Base-by-base conservation (phyloP, 306 rosid species). In the Trifolium fragiferum region DNA sequence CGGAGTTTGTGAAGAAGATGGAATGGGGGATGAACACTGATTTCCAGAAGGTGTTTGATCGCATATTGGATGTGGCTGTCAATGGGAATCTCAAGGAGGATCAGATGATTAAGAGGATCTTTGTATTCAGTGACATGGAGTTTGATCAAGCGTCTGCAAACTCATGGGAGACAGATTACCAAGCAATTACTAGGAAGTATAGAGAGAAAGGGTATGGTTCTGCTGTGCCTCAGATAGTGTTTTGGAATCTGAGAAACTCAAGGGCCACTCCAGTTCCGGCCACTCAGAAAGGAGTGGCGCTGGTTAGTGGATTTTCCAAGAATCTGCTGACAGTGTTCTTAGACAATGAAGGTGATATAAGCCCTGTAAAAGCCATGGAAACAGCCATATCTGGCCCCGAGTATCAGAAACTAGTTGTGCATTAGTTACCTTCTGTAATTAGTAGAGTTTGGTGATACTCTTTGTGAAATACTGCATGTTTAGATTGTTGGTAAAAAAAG, bases 291-390 rank as follows among this genome's bases (percentile, higher is more conserved):
- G 96, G 96, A 30, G 96, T 90, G 72, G 92, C 93, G 0, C 59
- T 88, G 41, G 85, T 90, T 5, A 85, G 96, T 57, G 96, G 92
- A 38, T 90, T 83, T 49, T 90, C 96, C 0, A 90, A 90, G 91
- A 90, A 90, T 84, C 51, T 90, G 71, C 40, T 88, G 76, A 89
- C 79, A 15, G 10, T 87, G 60, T 88, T 90, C 80, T 37, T 88
- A 81, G 84, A 85, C 20, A 76, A 81, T n/a, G 86, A 78, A 8
- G 91, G 91, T 0, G 79, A 69, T 10, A 14, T 84, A n/a, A 70
- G 64, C 66, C 87, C 90, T 0, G 67, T 19, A 41, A 41, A 27
- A 3, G 71, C 79, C 68, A 82, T 81, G 89, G 83, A 78, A 78
- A 55, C 63, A 15, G 90, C 90, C 0, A 84, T 86, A 16, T 58